Evolutionary conservation across 768 basidiomycete genomes (phyloP).

Genomic region (Cantharellus cinnabarinus): DNA sequence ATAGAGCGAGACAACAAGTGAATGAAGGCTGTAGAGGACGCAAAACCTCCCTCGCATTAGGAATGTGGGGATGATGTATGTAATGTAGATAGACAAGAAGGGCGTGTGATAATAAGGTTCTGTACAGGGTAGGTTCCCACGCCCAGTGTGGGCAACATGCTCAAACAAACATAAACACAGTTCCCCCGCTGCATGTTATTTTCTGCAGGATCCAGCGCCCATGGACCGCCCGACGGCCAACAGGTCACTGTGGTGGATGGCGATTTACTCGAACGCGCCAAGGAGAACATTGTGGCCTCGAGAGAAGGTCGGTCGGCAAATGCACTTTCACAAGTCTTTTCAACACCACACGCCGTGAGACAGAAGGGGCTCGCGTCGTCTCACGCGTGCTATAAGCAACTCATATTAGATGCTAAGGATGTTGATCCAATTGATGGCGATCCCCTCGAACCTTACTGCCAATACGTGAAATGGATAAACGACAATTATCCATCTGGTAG

Average conservation of each 20-base stretch:
- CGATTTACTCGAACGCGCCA: conserved; percentile 22
- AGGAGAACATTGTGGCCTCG: conserved; percentile 27
- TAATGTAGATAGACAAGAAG: no score
- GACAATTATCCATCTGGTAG: conserved; percentile 65
- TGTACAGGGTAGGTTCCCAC: no score
- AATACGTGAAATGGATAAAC: conserved; percentile 79
- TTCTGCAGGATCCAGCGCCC: no score
- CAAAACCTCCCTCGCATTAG: no score
- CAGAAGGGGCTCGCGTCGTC: conserved; percentile 24
- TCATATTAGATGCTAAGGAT: conserved; percentile 20
- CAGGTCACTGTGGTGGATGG: conserved; percentile 17
- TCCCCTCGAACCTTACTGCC: conserved; percentile 64
- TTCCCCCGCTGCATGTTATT: no score
- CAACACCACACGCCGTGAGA: conserved; percentile 38
- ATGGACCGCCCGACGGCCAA: no score
- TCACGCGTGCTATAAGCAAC: conserved; percentile 16
- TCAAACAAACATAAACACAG: no score
- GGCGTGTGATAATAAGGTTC: no score
- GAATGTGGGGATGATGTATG: no score
- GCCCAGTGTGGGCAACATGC: no score
- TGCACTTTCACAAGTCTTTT: conserved; percentile 21
- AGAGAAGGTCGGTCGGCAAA: conserved; percentile 23
- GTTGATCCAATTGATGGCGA: conserved; percentile 41
- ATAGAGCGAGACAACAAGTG: no score
- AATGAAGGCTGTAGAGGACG: no score